Evolutionary conservation across 2,329 filamentous ascomycete genomes (phyloP), one percentile per base, ranked within the genome.

Genomic region (Emergomyces pasteurianus): DNA sequence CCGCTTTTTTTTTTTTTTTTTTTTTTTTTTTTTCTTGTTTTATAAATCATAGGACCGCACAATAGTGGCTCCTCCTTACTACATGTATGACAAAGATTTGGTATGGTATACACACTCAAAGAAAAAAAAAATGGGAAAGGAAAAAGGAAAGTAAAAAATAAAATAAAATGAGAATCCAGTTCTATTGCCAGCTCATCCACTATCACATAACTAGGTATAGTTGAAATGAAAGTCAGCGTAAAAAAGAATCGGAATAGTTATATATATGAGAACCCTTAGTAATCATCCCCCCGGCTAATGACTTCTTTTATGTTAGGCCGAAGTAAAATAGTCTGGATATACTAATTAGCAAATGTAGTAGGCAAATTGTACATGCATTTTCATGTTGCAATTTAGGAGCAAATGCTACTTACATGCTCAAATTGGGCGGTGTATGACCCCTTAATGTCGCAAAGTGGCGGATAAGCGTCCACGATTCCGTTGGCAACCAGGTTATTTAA

Each of bases 401-500:
- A 5, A 28, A 10, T n/a, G 9, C 26, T 40, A 83, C 88, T 82
- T 78, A 95, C 91, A 78, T 96, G 92, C 80, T 96, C 92, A 72
- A 86, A 95, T 73, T 96, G 92, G 65, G 92, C 92, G 31, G 91
- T 95, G 75, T 95, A 96, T 31, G 89, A 95, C 62, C 92, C 92
- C 82, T 95, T 95, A 77, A 92, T 86, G 77, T 96, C 92, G 67
- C 88, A 86, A 67, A 96, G 79, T 36, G 92, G 92, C 46, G 91
- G 90, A 72, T 96, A 96, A 50, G 89, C 85, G 76, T 96, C 89
- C 50, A 96, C 89, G 67, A 96, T 88, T 62, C 90, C 91, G 61
- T 81, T 85, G 49, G 84, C 81, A 54, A 96, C 90, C 49, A 96
- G 81, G 70, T 86, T 92, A 77, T 95, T 96, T 73, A 96, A 79